Evolutionary conservation across 108 stramenopile species (phyloP).

Genomic region (Parietichytrium sp.): DNA sequence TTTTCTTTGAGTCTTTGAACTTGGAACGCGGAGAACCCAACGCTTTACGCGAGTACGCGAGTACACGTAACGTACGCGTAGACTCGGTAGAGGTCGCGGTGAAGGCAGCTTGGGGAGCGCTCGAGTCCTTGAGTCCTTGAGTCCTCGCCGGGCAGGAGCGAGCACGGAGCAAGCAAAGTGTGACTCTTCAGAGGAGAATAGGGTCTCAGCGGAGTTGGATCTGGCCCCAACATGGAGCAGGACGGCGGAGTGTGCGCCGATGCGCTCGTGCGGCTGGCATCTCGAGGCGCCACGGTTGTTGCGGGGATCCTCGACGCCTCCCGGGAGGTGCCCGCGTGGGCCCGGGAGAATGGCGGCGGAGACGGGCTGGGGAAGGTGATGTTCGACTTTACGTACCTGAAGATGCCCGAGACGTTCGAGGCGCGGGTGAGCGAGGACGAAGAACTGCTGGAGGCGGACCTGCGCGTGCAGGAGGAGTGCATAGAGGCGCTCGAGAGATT

Average conservation of each 20-base stretch:
- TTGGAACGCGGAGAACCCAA: no score
- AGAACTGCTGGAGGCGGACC: constrained; percentile 54
- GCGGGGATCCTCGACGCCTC: constrained; percentile 58
- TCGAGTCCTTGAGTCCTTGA: no score
- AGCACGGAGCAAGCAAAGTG: no score
- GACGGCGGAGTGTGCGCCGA: constrained; percentile 69
- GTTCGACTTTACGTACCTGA: constrained; percentile 66
- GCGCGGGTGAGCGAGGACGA: constrained; percentile 39
- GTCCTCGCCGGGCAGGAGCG: no score
- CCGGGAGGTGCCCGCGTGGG: constrained; percentile 37
- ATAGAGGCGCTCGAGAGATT: constrained; percentile 49
- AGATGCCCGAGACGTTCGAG: constrained; percentile 64
- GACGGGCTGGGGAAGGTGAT: constrained; percentile 54
- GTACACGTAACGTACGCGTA: no score
- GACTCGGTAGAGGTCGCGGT: no score
- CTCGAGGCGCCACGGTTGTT: constrained; percentile 57
- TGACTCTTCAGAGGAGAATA: no score
- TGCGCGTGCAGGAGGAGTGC: constrained; percentile 59
- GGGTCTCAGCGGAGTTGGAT: no score
- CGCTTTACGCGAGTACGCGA: no score
- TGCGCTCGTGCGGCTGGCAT: constrained; percentile 62
- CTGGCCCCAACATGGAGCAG: no score
- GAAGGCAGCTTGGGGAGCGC: no score
- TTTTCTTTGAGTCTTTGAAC: no score
- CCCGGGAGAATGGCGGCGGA: not conserved